phyloP scores from a whole-genome alignment of 2,329 filamentous ascomycete genomes.

The Fusarium abutilonis region DNA sequence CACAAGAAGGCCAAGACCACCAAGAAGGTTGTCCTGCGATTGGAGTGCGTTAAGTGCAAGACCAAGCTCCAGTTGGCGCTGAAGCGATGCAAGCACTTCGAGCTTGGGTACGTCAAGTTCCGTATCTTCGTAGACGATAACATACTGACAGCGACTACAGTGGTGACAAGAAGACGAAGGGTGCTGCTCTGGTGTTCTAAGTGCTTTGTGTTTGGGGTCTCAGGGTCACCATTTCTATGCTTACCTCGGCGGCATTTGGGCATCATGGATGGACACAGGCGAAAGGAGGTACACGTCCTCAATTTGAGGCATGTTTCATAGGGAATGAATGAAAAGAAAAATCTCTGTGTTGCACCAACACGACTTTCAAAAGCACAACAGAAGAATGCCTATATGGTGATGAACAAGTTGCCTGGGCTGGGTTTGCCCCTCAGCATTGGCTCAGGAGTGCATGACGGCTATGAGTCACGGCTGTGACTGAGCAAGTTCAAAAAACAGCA shows the following conservation, averaged over 20 bases:
- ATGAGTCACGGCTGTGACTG: slow-evolving; percentile 9
- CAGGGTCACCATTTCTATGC: slow-evolving; percentile 53
- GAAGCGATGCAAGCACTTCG: slow-evolving; percentile 99
- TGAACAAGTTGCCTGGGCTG: slow-evolving; percentile 3
- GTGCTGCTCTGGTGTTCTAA: slow-evolving; percentile 99
- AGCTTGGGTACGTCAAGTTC: slow-evolving; percentile 82
- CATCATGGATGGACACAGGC: slow-evolving; percentile 62
- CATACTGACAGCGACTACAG: slow-evolving; percentile 65
- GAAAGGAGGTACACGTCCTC: slow-evolving; percentile 59
- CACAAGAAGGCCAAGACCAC: slow-evolving; percentile 99
- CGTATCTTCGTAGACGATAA: background rate
- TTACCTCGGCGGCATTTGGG: slow-evolving; percentile 58
- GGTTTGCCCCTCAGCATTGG: slow-evolving; percentile 15
- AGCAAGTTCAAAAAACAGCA: slow-evolving; percentile 15
- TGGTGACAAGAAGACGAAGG: slow-evolving; percentile 99
- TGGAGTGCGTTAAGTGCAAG: slow-evolving; percentile 99
- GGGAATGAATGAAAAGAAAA: slow-evolving; percentile 54
- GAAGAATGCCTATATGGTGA: slow-evolving; percentile 12
- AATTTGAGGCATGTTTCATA: slow-evolving; percentile 56
- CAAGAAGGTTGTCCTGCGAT: slow-evolving; percentile 99
- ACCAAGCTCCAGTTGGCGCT: slow-evolving; percentile 96
- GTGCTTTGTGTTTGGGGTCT: slow-evolving; percentile 60
- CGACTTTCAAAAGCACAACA: slow-evolving; percentile 19
- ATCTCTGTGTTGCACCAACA: slow-evolving; percentile 45
- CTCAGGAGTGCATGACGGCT: background rate